A percentile compares a stretch with the other conserved stretches of the same genome.
Conservation (phyloP, 768 basidiomycete species). For the Boletus subcaerulescens region DNA sequence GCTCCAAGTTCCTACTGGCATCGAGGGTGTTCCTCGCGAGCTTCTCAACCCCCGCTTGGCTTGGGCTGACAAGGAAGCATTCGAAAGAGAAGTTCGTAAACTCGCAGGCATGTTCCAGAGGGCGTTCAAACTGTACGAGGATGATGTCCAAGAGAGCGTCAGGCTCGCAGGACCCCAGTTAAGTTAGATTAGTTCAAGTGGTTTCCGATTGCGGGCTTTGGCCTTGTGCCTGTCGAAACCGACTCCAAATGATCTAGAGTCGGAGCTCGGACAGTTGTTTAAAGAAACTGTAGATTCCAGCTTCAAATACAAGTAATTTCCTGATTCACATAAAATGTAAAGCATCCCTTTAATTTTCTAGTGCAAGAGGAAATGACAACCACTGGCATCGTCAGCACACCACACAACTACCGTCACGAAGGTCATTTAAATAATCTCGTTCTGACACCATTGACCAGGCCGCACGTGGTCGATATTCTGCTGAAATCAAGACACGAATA, state of each 20-base stretch:
- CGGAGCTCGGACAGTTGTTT: background rate
- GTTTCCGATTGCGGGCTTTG: background rate
- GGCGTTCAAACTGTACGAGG: slow-evolving; percentile 90
- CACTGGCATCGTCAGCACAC: slow-evolving; percentile 22
- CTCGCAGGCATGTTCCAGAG: slow-evolving; percentile 91
- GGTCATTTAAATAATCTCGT: slow-evolving; percentile 5
- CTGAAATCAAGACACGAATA: slow-evolving; percentile 11
- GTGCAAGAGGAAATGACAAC: background rate
- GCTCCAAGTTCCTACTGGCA: slow-evolving; percentile 75
- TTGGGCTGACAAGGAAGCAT: slow-evolving; percentile 88
- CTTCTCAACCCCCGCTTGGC: slow-evolving; percentile 85
- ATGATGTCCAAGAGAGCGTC: slow-evolving; percentile 78
- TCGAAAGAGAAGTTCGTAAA: slow-evolving; percentile 84
- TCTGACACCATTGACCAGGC: background rate
- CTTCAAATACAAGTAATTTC: background rate
- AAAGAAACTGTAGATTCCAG: background rate
- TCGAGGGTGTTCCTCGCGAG: slow-evolving; percentile 88
- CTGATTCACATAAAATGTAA: no score
- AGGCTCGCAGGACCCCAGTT: slow-evolving; percentile 71
- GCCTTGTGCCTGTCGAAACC: slow-evolving; percentile 1
- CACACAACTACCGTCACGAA: slow-evolving; percentile 6
- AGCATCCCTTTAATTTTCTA: background rate
- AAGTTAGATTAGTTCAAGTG: slow-evolving; percentile 18
- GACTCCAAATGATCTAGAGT: background rate
- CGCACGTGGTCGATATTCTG: background rate